Percentiles rank a stretch among this genome's conserved stretches.
Evolutionary conservation across 805 yeast species (phyloP).

Genomic region (Candida khao-thaluensis): DNA sequence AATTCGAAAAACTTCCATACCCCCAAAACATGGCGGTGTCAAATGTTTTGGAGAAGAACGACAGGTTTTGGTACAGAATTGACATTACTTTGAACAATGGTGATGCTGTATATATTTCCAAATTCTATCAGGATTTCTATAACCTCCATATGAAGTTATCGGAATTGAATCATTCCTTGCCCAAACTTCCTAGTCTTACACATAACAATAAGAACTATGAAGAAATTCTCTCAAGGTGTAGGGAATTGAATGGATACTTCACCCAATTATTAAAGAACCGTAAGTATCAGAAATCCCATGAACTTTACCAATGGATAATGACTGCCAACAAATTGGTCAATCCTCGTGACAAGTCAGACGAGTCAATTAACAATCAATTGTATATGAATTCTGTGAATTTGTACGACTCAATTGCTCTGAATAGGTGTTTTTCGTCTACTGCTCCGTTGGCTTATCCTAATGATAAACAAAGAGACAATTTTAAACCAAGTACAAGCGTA

Average conservation of each 20-base stretch:
- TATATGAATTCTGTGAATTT: slow-evolving; percentile 22
- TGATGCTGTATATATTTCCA: slow-evolving; percentile 24
- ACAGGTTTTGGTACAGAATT: slow-evolving; percentile 36
- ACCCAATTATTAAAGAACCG: slow-evolving; percentile 20
- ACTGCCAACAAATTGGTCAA: slow-evolving; percentile 8
- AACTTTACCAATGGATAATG: slow-evolving; percentile 19
- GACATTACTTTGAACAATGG: slow-evolving; percentile 22
- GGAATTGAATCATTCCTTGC: slow-evolving; percentile 18
- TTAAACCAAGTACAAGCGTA: slow-evolving; percentile 17
- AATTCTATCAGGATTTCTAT: slow-evolving; percentile 38
- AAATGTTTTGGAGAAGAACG: slow-evolving; percentile 26
- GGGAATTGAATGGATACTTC: slow-evolving; percentile 27
- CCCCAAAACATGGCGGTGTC: slow-evolving; percentile 21
- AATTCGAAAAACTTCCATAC: slow-evolving; percentile 14
- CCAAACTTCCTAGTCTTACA: slow-evolving; percentile 33
- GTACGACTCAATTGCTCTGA: slow-evolving; percentile 12
- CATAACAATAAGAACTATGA: slow-evolving; percentile 17
- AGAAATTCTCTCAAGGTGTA: slow-evolving; percentile 20
- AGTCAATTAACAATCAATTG: slow-evolving; percentile 20
- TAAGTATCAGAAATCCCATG: slow-evolving; percentile 25
- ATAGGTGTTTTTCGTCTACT: slow-evolving; percentile 21
- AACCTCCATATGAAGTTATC: slow-evolving; percentile 25
- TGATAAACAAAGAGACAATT: neutral
- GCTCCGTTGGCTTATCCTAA: slow-evolving; percentile 21
- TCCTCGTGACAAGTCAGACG: slow-evolving; percentile 17